Evolutionary conservation across 768 basidiomycete species (phyloP), one percentile per base, ranked within the genome.

Genomic region (Agaricus subrufescens): DNA sequence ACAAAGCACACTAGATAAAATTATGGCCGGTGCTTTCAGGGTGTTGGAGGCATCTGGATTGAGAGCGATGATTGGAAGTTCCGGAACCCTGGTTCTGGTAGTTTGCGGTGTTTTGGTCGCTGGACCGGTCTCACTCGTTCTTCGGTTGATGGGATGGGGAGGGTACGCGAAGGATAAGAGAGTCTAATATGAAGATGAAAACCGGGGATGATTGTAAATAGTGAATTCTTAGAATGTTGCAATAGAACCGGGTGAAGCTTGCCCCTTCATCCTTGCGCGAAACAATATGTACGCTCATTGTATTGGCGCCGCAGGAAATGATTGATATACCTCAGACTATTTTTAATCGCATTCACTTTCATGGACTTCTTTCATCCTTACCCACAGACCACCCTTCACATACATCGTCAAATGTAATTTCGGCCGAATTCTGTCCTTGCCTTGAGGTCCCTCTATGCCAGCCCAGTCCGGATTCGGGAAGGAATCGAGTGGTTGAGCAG

Each of bases 371-470:
- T 62, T 61, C 30, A 26, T 50, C 39, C 52, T 50, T 15, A 58
- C 57, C 57, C 52, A 44, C 25, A 80, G 58, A 5, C 79, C 78
- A 1, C 75, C 77, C 61, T 68, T 63, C 34, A 55, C n/a, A 38
- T 74, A 80, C 62, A 77, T 53, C 6, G 75, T 78, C 59, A 81
- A 55, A 60, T 76, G 73, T 2, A 66, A 42, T 62, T 68, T 68
- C 7, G 71, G 63, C 15, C 69, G 14, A 7, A 31, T 31, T 31
- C 31, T 31, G 9, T 31, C 9, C 9, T 31, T 31, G 4, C 31
- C 31, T 31, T 31, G 31, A 31, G 31, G 31, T 5, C 31, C 31
- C 31, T 31, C 31, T 9, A 31, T 31, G 9, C 31, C 31, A 31
- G 31, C 31, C 31, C 31, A 9, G 4, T 31, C 31, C 9, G 31